phyloP scores from a whole-genome alignment of 345 rosid species.

The Populus alba region DNA sequence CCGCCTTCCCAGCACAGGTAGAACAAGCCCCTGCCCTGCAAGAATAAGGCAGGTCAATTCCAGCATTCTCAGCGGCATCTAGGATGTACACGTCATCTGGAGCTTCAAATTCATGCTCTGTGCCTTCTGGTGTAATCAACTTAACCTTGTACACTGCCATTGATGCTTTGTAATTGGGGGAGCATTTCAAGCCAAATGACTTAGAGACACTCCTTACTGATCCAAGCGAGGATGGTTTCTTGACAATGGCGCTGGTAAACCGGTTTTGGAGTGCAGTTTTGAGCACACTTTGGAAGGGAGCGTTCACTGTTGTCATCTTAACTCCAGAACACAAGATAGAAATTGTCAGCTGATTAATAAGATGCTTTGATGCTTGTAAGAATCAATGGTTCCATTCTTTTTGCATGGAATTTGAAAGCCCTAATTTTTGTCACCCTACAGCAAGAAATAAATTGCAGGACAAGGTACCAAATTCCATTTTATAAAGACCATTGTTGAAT shows the following conservation, averaged over 20 bases:
- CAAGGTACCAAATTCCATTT: neutral
- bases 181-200: constrained; percentile 59
- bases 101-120: constrained; percentile 61
- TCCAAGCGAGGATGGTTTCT: constrained; percentile 37
- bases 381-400: neutral
- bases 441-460: no score
- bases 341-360: neutral
- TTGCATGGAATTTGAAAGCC: neutral
- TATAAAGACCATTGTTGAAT: neutral
- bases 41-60: constrained; percentile 78
- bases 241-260: constrained; percentile 23
- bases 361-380: neutral
- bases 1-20: constrained; percentile 72
- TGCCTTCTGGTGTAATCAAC: constrained; percentile 66
- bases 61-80: constrained; percentile 78
- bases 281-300: constrained; percentile 46
- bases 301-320: constrained; percentile 49
- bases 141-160: constrained; percentile 74
- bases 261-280: constrained; percentile 40
- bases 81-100: constrained; percentile 59
- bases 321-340: constrained; percentile 16
- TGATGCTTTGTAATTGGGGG: constrained; percentile 36
- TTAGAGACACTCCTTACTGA: constrained; percentile 47
- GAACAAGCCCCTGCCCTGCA: constrained; percentile 96
- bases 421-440: neutral